These are phyloP conservation scores for Stromatinia cepivora DNA, from an alignment of 2,329 filamentous ascomycete genomes.

Conservation along the genomic window DNA sequence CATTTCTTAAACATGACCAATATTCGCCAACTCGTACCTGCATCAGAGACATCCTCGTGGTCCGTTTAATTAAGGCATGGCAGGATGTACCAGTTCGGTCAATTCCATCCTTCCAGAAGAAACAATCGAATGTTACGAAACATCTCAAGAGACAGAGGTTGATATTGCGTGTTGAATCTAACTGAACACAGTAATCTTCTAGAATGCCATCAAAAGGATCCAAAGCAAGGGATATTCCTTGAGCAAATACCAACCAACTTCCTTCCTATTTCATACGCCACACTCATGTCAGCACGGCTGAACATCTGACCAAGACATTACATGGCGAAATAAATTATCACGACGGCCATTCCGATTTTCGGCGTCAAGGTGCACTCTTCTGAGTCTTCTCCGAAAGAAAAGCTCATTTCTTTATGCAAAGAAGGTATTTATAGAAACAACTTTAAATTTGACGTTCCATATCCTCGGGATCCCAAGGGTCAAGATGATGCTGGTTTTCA, in stretches of 20 bases:
- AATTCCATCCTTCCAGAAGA: slow-evolving; percentile 1
- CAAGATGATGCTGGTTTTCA: background rate
- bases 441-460: slow-evolving; percentile 4
- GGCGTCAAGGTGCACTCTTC: background rate
- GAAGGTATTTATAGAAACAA: background rate
- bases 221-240: background rate
- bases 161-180: background rate
- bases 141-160: background rate
- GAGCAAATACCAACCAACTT: background rate
- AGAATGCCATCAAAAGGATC: background rate
- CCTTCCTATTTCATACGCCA: background rate
- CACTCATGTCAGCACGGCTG: background rate
- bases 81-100: too few species aligned
- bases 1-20: slow-evolving; percentile 13
- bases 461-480: slow-evolving; percentile 1
- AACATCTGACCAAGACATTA: background rate
- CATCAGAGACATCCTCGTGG: background rate
- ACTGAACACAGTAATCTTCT: slow-evolving; percentile 9
- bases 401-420: background rate
- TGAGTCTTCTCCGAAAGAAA: background rate
- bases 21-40: slow-evolving; percentile 11
- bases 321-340: background rate
- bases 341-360: slow-evolving; percentile 4
- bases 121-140: slow-evolving; percentile 5
- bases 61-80: slow-evolving; percentile 6